Conservation (phyloP, 345 rosid species). For the Euphorbia lathyris region DNA sequence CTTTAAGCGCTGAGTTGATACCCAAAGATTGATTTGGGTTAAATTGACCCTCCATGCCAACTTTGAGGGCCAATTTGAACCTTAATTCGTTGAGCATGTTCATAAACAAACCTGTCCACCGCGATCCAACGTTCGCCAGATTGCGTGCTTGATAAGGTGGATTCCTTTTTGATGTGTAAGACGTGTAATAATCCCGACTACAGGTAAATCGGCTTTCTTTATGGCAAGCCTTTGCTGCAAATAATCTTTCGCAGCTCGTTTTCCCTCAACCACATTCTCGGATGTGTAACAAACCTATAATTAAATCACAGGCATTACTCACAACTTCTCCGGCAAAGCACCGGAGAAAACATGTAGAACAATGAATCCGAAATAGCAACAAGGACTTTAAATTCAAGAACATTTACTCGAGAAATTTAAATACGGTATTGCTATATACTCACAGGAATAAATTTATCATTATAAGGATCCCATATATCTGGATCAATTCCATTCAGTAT, state of each 20-base stretch:
- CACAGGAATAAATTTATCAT: constrained; percentile 76
- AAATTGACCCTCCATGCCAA: too few relatives aligned
- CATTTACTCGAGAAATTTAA: neutral
- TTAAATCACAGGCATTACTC: constrained; percentile 18
- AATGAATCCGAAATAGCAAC: neutral
- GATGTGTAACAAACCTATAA: constrained; percentile 69
- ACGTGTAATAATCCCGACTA: constrained; percentile 79
- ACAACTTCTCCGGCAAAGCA: constrained; percentile 5
- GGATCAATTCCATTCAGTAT: constrained; percentile 92
- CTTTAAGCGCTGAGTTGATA: too few relatives aligned
- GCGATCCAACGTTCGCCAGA: constrained; percentile 70
- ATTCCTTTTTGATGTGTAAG: constrained; percentile 97
- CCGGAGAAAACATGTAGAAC: neutral
- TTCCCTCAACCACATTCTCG: constrained; percentile 81
- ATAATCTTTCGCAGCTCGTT: constrained; percentile 82
- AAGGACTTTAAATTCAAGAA: neutral
- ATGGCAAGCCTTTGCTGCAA: constrained; percentile 74
- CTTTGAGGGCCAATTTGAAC: too few relatives aligned
- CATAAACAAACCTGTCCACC: constrained; percentile 94
- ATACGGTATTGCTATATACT: constrained; percentile 24
- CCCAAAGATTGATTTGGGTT: too few relatives aligned
- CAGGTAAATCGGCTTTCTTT: constrained; percentile 55
- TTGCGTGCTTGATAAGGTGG: constrained; percentile 89
- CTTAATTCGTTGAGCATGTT: too few relatives aligned
- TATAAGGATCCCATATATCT: constrained; percentile 95